Base-by-base conservation (phyloP, 139 green algal species). In the Micractinium sp. region DNA sequence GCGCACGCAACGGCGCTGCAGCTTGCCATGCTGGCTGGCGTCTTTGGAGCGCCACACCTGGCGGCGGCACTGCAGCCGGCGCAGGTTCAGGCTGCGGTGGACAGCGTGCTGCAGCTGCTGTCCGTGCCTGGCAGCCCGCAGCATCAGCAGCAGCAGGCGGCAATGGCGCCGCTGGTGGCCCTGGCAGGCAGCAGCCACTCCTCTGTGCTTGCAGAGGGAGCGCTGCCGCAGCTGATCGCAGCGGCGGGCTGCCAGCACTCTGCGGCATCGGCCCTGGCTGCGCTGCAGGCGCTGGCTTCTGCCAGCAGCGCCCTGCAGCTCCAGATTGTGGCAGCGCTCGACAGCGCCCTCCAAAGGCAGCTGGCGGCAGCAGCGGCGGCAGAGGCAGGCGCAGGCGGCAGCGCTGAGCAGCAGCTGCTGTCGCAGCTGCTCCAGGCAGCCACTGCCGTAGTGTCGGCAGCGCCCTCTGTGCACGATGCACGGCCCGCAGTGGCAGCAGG, bases 381-480 rank as follows among this genome's bases (percentile, higher is more conserved):
- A n/a, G 85, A 47, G 33, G 73, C 16, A 25, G 56, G 31, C 18
- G 33, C 39, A 5, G 33, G 39, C 39, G 31, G 20, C 67, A 71
- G 36, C 36, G 56, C 25, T 16, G 15, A 23, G 27, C 19, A 20
- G n/a, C 36, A 80, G 66, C 31, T 88, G 71, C 85, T 88, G 85
- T 33, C 69, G 85, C 41, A 88, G 73, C 73, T 88, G 71, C 71
- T 88, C 31, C 25, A 53, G 71, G 71, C 85, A 38, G 84, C 84
- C 19, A 39, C 38, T 0, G 19, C 2, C 39, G 39, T 88, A 0
- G 39, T 88, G 27, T 41, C 84, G 5, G 84, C 84, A 1, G 38
- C 69, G 31, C 84, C 60, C 15, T 22, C 31, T 0, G 18, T 15
- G 20, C 73, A 79, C 13, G 20, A 7, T 36, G 73, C 73, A 79